These are phyloP conservation scores for Dipteronia sinensis DNA, from an alignment of 345 rosid species.

Conservation along the genomic window DNA sequence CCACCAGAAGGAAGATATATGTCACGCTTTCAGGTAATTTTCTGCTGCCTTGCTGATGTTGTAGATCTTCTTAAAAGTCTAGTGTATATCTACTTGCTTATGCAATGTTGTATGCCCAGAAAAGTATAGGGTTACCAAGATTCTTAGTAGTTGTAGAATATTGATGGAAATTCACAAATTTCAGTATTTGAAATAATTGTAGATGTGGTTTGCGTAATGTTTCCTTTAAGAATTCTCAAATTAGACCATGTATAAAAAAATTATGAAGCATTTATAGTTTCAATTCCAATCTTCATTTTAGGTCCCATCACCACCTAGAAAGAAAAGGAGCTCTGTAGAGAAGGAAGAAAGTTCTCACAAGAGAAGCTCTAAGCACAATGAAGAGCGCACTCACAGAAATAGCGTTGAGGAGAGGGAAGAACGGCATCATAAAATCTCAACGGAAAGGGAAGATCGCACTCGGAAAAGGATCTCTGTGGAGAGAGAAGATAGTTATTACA, in stretches of 20 bases:
- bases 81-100: not conserved
- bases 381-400: slow-evolving; percentile 21
- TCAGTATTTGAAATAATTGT: not conserved
- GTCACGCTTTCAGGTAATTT: slow-evolving; percentile 71
- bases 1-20: slow-evolving; percentile 92
- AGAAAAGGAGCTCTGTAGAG: slow-evolving; percentile 42
- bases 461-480: slow-evolving; percentile 15
- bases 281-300: slow-evolving; percentile 29
- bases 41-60: not conserved
- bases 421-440: slow-evolving; percentile 27
- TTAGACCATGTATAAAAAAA: not conserved
- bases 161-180: not conserved
- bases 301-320: slow-evolving; percentile 92
- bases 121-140: not conserved
- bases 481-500: slow-evolving; percentile 24
- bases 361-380: slow-evolving; percentile 30
- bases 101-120: not conserved
- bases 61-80: not conserved
- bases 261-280: not conserved
- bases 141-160: not conserved
- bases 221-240: not conserved
- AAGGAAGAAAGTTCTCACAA: slow-evolving; percentile 35
- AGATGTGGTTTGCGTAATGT: not conserved
- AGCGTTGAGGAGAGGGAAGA: slow-evolving; percentile 42
- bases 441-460: slow-evolving; percentile 29